Conservation (phyloP, 257 asterid genomes). For the Buddleja alternifolia region DNA sequence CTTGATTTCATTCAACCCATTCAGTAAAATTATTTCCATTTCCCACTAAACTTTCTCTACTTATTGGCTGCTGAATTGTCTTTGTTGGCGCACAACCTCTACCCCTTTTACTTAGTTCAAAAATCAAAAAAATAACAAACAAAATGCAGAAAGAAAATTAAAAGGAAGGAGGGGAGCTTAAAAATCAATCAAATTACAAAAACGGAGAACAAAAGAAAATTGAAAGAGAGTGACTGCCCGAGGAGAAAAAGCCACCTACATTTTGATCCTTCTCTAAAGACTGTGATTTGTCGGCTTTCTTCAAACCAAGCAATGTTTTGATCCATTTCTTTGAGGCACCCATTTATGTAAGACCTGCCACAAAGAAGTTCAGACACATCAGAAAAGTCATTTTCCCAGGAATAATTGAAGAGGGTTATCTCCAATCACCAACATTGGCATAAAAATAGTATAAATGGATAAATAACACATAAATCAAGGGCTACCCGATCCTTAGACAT, state of each 20-base stretch:
- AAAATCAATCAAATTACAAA: constrained; percentile 3
- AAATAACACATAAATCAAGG: no score
- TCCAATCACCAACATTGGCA: no score
- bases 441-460: no score
- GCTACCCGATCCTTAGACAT: no score
- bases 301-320: constrained; percentile 76
- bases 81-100: not conserved
- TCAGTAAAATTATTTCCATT: not conserved
- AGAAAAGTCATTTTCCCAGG: constrained; percentile 9
- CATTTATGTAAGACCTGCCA: constrained; percentile 65
- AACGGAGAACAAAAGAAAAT: not conserved
- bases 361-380: constrained; percentile 22
- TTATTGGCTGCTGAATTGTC: constrained; percentile 3
- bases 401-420: no score
- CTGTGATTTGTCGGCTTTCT: constrained; percentile 72
- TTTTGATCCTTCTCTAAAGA: constrained; percentile 64
- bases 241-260: constrained; percentile 49
- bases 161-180: no score
- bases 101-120: constrained; percentile 17
- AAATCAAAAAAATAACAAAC: constrained; percentile 1
- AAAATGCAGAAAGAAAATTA: not conserved
- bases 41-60: not conserved
- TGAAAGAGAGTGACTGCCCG: not conserved
- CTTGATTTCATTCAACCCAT: constrained; percentile 3
- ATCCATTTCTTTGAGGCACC: constrained; percentile 94